Evolutionary conservation across 495 filamentous ascomycete species (phyloP), one percentile per base, ranked within the genome.

Genomic region (Halenospora varia): DNA sequence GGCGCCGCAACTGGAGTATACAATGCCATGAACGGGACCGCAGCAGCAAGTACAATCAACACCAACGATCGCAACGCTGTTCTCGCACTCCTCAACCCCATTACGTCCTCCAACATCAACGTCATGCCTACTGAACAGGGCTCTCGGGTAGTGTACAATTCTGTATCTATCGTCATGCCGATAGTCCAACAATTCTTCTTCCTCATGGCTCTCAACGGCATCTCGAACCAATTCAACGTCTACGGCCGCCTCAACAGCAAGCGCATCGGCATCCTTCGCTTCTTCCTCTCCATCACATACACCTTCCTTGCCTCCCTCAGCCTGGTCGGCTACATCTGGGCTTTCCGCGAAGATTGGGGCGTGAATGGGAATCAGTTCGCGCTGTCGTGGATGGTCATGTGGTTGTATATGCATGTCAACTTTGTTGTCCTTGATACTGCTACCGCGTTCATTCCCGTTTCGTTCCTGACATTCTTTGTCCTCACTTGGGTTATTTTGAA

Each of bases 151-250:
- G 66, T 79, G 52, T 77, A 76, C 68, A 81, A 81, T 56, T 78
- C 75, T 0, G 53, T 80, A 4, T 63, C 68, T 18, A 71, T 79
- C 17, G 71, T 79, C 51, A 60, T 75, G 3, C 49, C 49, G 4
- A 29, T 68, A 52, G 56, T 80, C 19, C 75, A 79, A 52, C 75
- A 78, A 48, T 71, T 77, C 53, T 81, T 81, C 66, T 79, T 80
- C 68, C 80, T 68, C 58, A 66, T 81, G 3, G 66, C 57, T 24
- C 62, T 61, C 10, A 62, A 69, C 54, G 70, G 69, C 40, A 51
- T 51, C 49, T 25, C 24, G 22, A 51, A 51, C 49, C 6, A 2
- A 22, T 51, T 51, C 19, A 25, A 25, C 23, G 35, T 51, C 22
- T 51, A 51, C 23, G 49, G 49, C 6, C 9, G 17, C 10, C 49